Conservation (phyloP, 306 rosid genomes). For the Cyamopsis tetragonoloba region DNA sequence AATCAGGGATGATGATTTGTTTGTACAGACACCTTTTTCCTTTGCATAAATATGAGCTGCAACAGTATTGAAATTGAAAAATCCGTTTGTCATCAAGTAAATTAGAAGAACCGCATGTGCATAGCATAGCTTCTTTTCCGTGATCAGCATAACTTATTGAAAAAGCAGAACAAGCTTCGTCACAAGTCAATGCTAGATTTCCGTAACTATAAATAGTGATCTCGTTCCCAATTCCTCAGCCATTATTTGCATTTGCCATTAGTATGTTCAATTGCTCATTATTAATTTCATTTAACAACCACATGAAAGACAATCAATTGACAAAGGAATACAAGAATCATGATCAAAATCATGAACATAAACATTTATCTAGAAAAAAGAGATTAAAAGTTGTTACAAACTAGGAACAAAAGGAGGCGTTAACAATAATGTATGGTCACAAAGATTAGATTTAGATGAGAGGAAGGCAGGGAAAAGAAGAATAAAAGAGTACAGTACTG, state of each 20-base stretch:
- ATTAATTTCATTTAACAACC: too few species aligned
- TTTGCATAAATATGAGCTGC: constrained; percentile 6
- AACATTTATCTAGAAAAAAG: not conserved
- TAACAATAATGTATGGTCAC: not conserved
- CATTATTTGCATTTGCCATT: too few species aligned
- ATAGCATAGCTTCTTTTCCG: not conserved
- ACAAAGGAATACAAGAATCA: not conserved
- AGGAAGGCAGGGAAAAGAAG: not conserved
- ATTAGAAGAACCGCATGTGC: not conserved
- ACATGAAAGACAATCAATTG: not conserved
- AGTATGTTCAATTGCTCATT: too few species aligned
- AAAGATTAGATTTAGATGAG: not conserved
- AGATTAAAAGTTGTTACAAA: not conserved
- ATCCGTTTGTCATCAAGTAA: not conserved
- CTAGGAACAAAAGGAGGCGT: not conserved
- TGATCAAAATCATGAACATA: not conserved
- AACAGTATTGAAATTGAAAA: not conserved
- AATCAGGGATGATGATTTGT: not conserved
- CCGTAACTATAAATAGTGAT: constrained; percentile 5
- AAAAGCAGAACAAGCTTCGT: not conserved
- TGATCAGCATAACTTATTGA: not conserved
- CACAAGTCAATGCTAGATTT: not conserved
- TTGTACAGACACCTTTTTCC: not conserved
- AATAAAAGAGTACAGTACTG: constrained; percentile 5
- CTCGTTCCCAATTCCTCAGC: too few species aligned